Conservation (phyloP, 2,329 filamentous ascomycete species). For the Samsoniella hepiali region DNA sequence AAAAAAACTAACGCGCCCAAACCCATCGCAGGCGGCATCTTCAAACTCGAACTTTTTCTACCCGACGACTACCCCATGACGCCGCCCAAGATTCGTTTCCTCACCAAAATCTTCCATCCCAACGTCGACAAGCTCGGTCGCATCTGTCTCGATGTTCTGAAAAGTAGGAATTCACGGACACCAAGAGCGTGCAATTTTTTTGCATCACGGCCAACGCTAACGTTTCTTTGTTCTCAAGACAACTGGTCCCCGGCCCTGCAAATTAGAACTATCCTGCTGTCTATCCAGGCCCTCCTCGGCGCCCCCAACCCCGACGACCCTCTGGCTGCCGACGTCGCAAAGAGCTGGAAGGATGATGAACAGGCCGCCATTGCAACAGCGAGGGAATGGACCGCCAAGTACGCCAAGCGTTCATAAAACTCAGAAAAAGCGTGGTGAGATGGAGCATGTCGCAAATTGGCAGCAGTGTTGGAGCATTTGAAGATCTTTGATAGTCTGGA, state of each 20-base stretch:
- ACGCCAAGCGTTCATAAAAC: constrained; percentile 55
- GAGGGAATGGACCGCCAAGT: constrained; percentile 84
- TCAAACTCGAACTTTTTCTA: constrained; percentile 95
- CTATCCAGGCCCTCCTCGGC: constrained; percentile 92
- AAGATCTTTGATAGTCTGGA: background rate
- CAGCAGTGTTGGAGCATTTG: background rate
- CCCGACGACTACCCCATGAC: constrained; percentile 99
- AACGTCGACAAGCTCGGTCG: constrained; percentile 97
- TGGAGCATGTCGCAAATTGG: background rate
- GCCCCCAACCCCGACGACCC: constrained; percentile 97
- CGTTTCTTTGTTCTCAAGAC: constrained; percentile 49
- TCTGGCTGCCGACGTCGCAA: constrained; percentile 95
- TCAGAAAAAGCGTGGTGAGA: background rate
- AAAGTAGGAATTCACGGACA: constrained; percentile 60
- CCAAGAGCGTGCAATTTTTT: background rate
- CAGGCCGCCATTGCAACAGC: constrained; percentile 88
- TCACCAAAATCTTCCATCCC: constrained; percentile 98
- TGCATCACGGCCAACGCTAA: background rate
- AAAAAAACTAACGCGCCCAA: background rate
- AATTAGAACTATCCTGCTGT: constrained; percentile 97
- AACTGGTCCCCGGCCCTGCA: constrained; percentile 99
- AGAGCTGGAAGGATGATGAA: constrained; percentile 97
- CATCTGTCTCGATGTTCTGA: constrained; percentile 95
- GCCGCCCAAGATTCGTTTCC: constrained; percentile 94
- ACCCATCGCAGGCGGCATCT: constrained; percentile 63